Evolutionary conservation across 169 alveolate species (phyloP).

Genomic region (Condylostoma magnum): DNA sequence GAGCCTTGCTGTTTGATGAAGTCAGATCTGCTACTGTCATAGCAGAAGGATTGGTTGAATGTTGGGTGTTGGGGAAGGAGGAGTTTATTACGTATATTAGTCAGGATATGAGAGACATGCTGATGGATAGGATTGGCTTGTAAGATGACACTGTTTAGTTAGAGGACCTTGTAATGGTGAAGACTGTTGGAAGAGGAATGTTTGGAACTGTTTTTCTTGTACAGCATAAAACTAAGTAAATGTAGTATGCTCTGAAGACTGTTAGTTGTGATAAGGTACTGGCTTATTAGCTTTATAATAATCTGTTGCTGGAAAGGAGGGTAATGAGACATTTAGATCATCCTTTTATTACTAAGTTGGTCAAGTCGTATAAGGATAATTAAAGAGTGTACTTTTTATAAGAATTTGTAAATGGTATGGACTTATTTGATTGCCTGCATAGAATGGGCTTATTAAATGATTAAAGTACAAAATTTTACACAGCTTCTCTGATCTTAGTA

Average conservation of each 20-base stretch:
- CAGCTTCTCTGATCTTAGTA: slow-evolving; percentile 1
- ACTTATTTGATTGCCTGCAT: slow-evolving; percentile 17
- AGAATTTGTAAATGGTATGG: slow-evolving; percentile 24
- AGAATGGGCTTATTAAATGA: neutral
- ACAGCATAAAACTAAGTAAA: neutral
- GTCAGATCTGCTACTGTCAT: slow-evolving; percentile 22
- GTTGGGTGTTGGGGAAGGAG: neutral
- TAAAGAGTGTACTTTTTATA: slow-evolving; percentile 21
- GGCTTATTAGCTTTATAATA: neutral
- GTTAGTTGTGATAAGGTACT: slow-evolving; percentile 12
- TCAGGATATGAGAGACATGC: neutral
- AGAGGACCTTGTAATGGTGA: slow-evolving; percentile 73
- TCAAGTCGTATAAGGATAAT: slow-evolving; percentile 27
- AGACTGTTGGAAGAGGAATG: slow-evolving; percentile 87
- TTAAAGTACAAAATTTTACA: neutral
- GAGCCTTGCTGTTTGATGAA: slow-evolving; percentile 46
- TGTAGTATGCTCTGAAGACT: slow-evolving; percentile 21
- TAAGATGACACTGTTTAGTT: slow-evolving; percentile 88
- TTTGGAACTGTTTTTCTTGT: slow-evolving; percentile 59
- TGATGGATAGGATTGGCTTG: slow-evolving; percentile 66
- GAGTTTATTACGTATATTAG: slow-evolving; percentile 64
- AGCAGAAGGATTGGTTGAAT: slow-evolving; percentile 33
- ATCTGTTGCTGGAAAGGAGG: neutral
- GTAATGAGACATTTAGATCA: slow-evolving; percentile 14
- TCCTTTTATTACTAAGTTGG: slow-evolving; percentile 11